Evolutionary conservation across 129 eudicot species (phyloP).

Genomic region (Lactuca saligna): DNA sequence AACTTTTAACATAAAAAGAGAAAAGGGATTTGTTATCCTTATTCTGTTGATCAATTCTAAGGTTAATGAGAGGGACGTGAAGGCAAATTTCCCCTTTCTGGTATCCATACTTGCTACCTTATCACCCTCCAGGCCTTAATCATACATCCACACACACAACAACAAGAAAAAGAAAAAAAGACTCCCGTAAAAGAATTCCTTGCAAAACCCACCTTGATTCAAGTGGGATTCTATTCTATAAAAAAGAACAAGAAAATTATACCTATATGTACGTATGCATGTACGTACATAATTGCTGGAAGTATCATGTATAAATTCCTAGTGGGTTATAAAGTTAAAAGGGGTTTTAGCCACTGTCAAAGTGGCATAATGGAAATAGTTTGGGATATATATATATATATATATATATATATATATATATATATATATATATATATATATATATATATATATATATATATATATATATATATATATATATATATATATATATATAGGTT

Average conservation of each 20-base stretch:
- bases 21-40: conserved; percentile 9
- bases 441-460: no score
- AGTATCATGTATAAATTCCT: not conserved
- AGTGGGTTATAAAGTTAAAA: not conserved
- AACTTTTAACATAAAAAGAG: conserved; percentile 25
- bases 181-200: not conserved
- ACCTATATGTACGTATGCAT: not conserved
- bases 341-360: not conserved
- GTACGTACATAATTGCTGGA: not conserved
- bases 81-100: not conserved
- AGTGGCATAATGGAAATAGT: not conserved
- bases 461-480: no score
- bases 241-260: not conserved
- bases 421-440: no score
- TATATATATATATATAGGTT: no score
- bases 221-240: not conserved
- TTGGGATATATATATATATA: no score
- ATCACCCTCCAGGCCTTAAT: not conserved
- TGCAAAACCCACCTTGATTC: not conserved
- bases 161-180: no score
- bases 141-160: not conserved
- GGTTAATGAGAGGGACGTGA: conserved; percentile 32
- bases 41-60: conserved; percentile 2
- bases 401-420: no score
- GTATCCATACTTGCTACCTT: conserved; percentile 26